Base-by-base conservation (phyloP, 305 asterid genomes). In the Nicotiana rustica region DNA sequence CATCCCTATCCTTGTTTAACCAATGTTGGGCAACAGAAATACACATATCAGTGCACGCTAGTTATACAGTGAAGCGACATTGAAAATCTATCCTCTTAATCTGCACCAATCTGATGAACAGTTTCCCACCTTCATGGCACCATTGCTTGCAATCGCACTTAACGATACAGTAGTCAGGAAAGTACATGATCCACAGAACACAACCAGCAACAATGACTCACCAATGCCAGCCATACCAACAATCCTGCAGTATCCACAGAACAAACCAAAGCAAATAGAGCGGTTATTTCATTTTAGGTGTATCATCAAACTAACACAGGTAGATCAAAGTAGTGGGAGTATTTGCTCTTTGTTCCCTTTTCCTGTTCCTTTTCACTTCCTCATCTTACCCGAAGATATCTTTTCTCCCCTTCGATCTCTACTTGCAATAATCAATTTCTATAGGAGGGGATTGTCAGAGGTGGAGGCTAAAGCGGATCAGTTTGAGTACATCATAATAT, bases 201-300 rank as follows among this genome's bases (percentile, higher is more conserved):
- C 94, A 87, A 96, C 98, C 85, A 96, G 91, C 90, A 96, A 81
- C 86, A 96, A 84, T 60, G 99, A 96, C 85, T 94, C 95, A 36
- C 97, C 97, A 84, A 96, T 92, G 81, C 99, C 99, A 86, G 97
- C 98, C 99, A 96, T 94, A 81, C 99, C 98, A 71, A 96, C 94
- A 84, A 96, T 96, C 99, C 99, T 96, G 92, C 82, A 92, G 81
- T 85, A 57, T 29, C 60, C 83, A 59, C 79, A 78, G 33, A 68
- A 67, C 25, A 77, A 75, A 52, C 19, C 78, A 19, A 21, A 21
- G 19, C 33, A 82, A 81, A 77, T 36, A 17, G 75, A 82, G 62
- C 52, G 65, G 19, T 52, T 31, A 78, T 33, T 21, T 64, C 25
- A 21, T 29, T 13, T 78, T 78, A 9, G 17, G 55, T 3, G 31